Evolutionary conservation across 345 rosid species (phyloP).

Genomic region (Trapa incisa): DNA sequence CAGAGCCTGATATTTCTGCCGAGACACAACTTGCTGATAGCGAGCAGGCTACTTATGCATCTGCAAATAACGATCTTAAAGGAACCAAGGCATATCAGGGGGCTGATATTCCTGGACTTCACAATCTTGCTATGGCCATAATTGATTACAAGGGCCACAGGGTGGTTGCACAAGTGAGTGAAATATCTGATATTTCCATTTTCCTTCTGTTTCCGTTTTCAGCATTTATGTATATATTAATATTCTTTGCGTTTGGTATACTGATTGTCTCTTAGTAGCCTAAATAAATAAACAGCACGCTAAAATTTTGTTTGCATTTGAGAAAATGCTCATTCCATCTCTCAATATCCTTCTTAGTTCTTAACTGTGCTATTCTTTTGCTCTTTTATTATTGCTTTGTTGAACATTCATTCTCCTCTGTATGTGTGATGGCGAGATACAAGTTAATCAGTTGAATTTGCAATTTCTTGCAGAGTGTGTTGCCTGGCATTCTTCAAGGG

Average conservation of each 20-base stretch:
- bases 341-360: background rate
- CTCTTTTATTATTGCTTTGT: background rate
- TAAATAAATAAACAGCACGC: background rate
- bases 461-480: constrained; percentile 64
- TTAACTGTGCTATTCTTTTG: background rate
- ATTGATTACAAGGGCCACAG: constrained; percentile 97
- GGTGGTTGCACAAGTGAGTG: constrained; percentile 93
- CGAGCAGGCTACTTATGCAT: constrained; percentile 99
- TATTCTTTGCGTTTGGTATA: background rate
- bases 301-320: background rate
- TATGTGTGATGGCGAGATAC: background rate
- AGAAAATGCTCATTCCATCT: background rate
- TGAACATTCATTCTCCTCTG: background rate
- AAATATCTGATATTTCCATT: background rate
- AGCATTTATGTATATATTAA: background rate
- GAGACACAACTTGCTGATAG: constrained; percentile 71
- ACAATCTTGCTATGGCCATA: constrained; percentile 98
- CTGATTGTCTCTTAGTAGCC: background rate
- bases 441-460: background rate
- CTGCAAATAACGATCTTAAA: constrained; percentile 96
- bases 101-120: constrained; percentile 89
- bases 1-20: constrained; percentile 18
- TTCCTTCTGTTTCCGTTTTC: background rate
- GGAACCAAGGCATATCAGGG: constrained; percentile 97
- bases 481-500: constrained; percentile 99